Percentiles rank a stretch among this genome's conserved stretches.
These are phyloP conservation scores for Pseudogymnoascus sp. DNA, from an alignment of 2,329 filamentous ascomycete genomes.

Conservation along the genomic window DNA sequence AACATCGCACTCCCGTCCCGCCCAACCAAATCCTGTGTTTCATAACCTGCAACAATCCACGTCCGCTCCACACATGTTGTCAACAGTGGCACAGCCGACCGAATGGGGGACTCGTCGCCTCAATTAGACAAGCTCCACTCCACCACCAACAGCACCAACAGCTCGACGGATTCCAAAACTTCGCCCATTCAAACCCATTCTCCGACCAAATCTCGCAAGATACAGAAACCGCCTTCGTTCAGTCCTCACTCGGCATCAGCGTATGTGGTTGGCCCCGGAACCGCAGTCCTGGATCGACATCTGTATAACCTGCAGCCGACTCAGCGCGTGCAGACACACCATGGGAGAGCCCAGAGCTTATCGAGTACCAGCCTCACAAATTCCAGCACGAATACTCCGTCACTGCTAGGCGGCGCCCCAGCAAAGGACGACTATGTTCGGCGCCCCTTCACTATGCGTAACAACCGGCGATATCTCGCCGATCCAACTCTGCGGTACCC, in stretches of 20 bases:
- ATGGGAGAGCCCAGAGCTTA: conserved; percentile 7
- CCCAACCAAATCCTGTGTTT: background rate
- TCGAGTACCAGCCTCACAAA: conserved; percentile 9
- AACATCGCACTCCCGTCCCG: background rate
- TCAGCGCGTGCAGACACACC: conserved; percentile 7
- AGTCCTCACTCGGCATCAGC: background rate
- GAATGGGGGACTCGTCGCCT: conserved; percentile 7
- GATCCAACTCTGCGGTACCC: conserved; percentile 68
- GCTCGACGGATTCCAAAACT: conserved; percentile 4
- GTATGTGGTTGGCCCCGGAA: conserved; percentile 7
- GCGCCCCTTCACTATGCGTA: conserved; percentile 59
- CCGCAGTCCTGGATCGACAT: conserved; percentile 8
- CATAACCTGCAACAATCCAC: background rate
- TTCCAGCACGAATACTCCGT: conserved; percentile 6
- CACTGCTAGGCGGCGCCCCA: background rate
- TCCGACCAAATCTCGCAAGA: background rate
- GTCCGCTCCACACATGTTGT: conserved; percentile 7
- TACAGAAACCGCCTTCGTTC: background rate
- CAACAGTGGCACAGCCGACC: conserved; percentile 8
- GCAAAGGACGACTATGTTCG: conserved; percentile 3
- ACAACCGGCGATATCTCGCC: conserved; percentile 76
- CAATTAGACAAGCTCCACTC: conserved; percentile 6
- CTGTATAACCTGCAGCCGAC: conserved; percentile 2
- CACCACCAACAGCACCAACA: background rate
- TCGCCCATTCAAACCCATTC: background rate